These are phyloP conservation scores for Bipolaris gigantea DNA, from an alignment of 2,329 filamentous ascomycete genomes.

Conservation along the genomic window DNA sequence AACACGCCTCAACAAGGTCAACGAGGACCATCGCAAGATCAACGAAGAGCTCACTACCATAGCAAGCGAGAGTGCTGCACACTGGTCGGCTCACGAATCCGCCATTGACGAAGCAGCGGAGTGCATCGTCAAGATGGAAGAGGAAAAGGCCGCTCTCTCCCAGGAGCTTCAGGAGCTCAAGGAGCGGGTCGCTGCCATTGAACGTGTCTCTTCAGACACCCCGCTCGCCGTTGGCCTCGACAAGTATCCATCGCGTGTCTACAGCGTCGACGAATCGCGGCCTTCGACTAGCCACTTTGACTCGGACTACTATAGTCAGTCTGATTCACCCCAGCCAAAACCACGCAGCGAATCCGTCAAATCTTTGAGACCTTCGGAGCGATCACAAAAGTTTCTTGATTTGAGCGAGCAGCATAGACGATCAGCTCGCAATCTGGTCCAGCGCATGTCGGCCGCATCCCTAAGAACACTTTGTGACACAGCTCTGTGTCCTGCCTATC, in stretches of 20 bases:
- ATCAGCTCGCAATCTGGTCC: slow-evolving; percentile 34
- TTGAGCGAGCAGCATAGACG: slow-evolving; percentile 27
- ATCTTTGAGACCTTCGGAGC: slow-evolving; percentile 26
- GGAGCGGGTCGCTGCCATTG: slow-evolving; percentile 19
- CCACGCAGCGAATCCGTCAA: slow-evolving; percentile 23
- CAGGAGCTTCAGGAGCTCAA: slow-evolving; percentile 30
- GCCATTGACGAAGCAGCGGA: slow-evolving; percentile 41
- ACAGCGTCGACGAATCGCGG: slow-evolving; percentile 40
- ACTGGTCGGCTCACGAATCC: slow-evolving; percentile 31
- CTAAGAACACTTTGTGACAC: slow-evolving; percentile 22
- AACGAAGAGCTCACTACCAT: slow-evolving; percentile 33
- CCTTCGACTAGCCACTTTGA: slow-evolving; percentile 43
- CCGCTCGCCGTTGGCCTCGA: slow-evolving; percentile 19
- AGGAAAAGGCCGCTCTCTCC: slow-evolving; percentile 29
- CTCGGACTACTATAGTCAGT: slow-evolving; percentile 45
- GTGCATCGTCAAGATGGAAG: slow-evolving; percentile 34
- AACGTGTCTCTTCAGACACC: slow-evolving; percentile 13
- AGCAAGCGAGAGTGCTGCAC: slow-evolving; percentile 30
- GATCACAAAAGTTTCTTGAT: slow-evolving; percentile 37
- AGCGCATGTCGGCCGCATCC: slow-evolving; percentile 38
- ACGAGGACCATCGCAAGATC: slow-evolving; percentile 18
- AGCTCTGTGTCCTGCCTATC: slow-evolving; percentile 13
- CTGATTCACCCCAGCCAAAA: slow-evolving; percentile 33
- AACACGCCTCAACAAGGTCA: slow-evolving; percentile 17
- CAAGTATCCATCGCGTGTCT: slow-evolving; percentile 27